Percentiles rank a stretch among this genome's conserved stretches.
These are phyloP conservation scores for Hippophae tibetana DNA, from an alignment of 306 rosid species.

Conservation along the genomic window DNA sequence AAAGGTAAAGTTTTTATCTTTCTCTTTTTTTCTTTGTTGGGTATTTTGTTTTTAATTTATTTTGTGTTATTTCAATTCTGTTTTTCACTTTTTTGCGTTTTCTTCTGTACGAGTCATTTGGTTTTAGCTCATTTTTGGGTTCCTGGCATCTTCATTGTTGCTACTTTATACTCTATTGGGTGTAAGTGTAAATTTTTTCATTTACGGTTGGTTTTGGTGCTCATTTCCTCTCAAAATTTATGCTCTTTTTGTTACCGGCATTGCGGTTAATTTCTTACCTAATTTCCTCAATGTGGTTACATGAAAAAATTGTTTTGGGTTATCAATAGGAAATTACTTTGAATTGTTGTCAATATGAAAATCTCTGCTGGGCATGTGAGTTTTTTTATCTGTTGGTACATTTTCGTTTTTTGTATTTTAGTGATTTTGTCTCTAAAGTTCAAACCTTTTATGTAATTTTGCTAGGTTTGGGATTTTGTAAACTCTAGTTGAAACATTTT, in stretches of 20 bases:
- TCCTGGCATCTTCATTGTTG: background rate
- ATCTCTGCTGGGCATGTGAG: too few species aligned
- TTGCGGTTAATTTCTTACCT: too few species aligned
- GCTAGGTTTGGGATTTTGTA: background rate
- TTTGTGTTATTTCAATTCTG: background rate
- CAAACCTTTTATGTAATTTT: too few species aligned
- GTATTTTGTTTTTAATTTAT: background rate
- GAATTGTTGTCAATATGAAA: too few species aligned
- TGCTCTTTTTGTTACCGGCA: too few species aligned
- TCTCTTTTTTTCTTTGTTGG: conserved; percentile 3
- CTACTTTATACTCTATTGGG: too few species aligned
- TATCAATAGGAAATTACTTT: too few species aligned
- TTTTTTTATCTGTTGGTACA: background rate
- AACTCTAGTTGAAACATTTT: background rate
- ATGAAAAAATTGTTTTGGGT: too few species aligned
- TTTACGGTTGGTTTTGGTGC: too few species aligned
- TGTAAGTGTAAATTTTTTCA: too few species aligned
- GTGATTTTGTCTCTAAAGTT: background rate
- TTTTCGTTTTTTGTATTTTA: background rate
- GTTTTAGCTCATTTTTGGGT: background rate
- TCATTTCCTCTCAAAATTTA: too few species aligned
- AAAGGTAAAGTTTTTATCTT: conserved; percentile 4
- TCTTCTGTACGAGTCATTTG: background rate
- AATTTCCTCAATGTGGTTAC: too few species aligned
- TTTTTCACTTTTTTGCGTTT: background rate